Evolutionary conservation across 2,329 filamentous ascomycete species (phyloP), one percentile per base, ranked within the genome.

Genomic region (Bipolaris zeicola): DNA sequence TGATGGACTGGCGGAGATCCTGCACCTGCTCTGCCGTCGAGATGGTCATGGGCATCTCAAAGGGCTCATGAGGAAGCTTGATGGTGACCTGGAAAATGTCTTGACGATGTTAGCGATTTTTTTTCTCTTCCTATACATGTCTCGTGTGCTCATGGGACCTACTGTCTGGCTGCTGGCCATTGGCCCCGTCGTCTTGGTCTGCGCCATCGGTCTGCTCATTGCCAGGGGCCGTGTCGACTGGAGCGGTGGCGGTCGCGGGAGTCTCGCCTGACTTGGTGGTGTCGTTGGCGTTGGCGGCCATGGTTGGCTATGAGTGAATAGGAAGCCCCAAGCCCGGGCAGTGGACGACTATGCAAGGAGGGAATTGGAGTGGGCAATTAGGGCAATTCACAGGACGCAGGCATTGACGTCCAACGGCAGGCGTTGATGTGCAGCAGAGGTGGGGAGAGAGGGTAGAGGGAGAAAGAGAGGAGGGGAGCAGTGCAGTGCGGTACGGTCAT

Each of bases 1-100:
- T 92, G 75, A 99, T 90, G 61, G 93, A 94, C 79, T 98, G 95
- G 65, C 95, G 91, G 68, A 99, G 88, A 82, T 99, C 95, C 78
- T 98, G 95, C 60, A 98, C 89, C 77, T 97, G 94, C 80, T 99
- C 96, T 82, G 96, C 90, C 64, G 89, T 89, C 39, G 92, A 94
- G 54, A 96, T 90, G 86, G 92, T 93, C 67, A 97, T 87, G 75
- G 93, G 87, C 70, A 96, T 90, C 78, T 91, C 88, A 68, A 87
- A 85, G 11, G 90, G 87, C 67, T 88, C 85, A 73, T 93, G 89
- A 52, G 94, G 94, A 56, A 97, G 85, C 76, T 89, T 86, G 70
- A 98, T 87, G 59, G 87, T 90, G 71, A 97, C 82, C 74, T 87
- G 84, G 78, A 89, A 89, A 67, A 88, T 82, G 69, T 80, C 82